Conservation (phyloP, 805 yeast species). For the Lipomyces chichibuensis region DNA sequence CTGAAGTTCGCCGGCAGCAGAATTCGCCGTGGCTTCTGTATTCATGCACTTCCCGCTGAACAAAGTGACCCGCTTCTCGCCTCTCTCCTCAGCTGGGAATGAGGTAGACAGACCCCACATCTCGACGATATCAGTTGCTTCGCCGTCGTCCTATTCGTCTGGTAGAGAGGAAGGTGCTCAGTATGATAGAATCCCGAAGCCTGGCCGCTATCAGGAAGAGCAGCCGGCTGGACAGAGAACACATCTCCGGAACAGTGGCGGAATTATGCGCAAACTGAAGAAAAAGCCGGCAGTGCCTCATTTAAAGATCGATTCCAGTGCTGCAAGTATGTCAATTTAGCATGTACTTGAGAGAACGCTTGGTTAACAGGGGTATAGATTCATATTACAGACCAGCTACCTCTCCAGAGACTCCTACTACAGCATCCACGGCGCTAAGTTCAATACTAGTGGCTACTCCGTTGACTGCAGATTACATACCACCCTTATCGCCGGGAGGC, state of each 20-base stretch:
- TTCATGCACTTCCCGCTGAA: neutral
- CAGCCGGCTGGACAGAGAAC: neutral
- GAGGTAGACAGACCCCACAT: neutral
- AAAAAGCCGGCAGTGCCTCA: neutral
- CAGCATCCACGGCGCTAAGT: neutral
- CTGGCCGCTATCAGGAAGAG: neutral
- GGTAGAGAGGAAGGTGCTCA: neutral
- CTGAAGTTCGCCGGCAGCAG: neutral
- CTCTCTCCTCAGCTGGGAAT: neutral
- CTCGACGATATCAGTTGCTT: neutral
- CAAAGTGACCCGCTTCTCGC: neutral
- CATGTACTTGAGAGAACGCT: neutral
- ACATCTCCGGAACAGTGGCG: neutral
- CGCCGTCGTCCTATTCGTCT: neutral
- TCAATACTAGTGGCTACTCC: neutral
- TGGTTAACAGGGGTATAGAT: neutral
- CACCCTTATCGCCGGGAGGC: neutral
- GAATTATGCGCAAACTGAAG: neutral
- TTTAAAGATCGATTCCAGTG: constrained; percentile 13
- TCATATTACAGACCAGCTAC: neutral
- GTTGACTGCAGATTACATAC: neutral
- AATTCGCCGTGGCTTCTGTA: neutral
- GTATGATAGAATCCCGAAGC: neutral
- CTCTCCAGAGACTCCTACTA: neutral
- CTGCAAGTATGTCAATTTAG: constrained; percentile 13